Conservation (phyloP, 2,329 filamentous ascomycete genomes). For the Nigrospora osmanthi region DNA sequence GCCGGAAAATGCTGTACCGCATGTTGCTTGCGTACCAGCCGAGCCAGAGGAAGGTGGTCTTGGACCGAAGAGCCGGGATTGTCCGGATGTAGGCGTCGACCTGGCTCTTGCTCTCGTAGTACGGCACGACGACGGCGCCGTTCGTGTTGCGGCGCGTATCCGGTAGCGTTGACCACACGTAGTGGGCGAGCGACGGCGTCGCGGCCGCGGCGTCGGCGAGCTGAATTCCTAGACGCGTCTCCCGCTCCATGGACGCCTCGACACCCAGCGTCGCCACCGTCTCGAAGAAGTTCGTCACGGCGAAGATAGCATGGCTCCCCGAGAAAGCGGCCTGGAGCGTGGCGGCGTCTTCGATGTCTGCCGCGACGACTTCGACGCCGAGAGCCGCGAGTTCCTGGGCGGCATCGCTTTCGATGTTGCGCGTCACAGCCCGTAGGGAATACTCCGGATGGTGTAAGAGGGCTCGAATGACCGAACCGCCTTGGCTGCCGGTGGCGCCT, state of each 20-base stretch:
- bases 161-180: conserved; percentile 4
- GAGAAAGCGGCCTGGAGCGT: conserved; percentile 9
- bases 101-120: conserved; percentile 4
- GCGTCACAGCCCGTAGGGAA: conserved; percentile 10
- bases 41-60: conserved; percentile 4
- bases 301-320: conserved; percentile 12
- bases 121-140: background rate
- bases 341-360: conserved; percentile 5
- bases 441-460: conserved; percentile 8
- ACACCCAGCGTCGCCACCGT: background rate
- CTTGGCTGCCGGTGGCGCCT: conserved; percentile 13
- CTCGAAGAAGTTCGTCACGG: conserved; percentile 9
- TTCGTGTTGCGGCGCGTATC: conserved; percentile 2
- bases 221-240: conserved; percentile 1
- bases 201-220: background rate
- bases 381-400: conserved; percentile 5
- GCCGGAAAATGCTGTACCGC: conserved; percentile 2
- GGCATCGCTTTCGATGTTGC: conserved; percentile 5
- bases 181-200: background rate
- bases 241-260: background rate
- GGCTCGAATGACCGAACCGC: conserved; percentile 9
- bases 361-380: conserved; percentile 9
- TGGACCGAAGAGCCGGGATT: background rate
- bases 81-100: conserved; percentile 1
- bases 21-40: conserved; percentile 5